Conservation (phyloP, 345 rosid genomes). For the Eucalyptus cloeziana region DNA sequence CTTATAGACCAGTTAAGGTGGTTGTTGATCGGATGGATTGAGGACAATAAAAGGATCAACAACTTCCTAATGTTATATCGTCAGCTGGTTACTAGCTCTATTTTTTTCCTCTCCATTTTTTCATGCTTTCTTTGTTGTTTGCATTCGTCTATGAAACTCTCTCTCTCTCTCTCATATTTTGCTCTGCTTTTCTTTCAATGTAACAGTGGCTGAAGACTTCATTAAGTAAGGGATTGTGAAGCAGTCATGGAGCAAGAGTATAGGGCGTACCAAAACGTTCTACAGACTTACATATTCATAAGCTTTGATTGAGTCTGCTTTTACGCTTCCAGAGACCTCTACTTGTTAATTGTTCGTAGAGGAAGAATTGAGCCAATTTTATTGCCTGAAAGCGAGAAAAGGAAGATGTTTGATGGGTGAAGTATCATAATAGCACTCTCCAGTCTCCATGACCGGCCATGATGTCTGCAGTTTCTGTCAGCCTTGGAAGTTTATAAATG, state of each 20-base stretch:
- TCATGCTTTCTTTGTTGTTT: background rate
- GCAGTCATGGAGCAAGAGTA: background rate
- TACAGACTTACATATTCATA: background rate
- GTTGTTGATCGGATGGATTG: background rate
- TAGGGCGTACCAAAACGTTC: background rate
- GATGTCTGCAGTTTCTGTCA: background rate
- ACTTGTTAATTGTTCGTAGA: background rate
- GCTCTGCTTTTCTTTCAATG: background rate
- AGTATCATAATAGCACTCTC: background rate
- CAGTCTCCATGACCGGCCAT: background rate
- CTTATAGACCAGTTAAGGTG: background rate
- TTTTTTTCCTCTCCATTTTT: background rate
- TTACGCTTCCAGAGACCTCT: background rate
- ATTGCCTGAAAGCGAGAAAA: background rate
- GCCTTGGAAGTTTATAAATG: background rate
- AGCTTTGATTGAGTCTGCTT: background rate
- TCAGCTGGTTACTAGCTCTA: background rate
- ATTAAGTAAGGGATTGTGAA: constrained; percentile 2
- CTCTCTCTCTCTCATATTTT: background rate
- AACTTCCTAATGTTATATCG: background rate
- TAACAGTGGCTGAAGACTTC: constrained; percentile 23
- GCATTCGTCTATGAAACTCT: background rate
- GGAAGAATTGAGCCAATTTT: background rate
- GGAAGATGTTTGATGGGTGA: background rate
- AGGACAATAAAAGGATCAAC: background rate